These are phyloP conservation scores for Penicillium turbatum DNA, from an alignment of 495 filamentous ascomycete genomes.

Conservation along the genomic window DNA sequence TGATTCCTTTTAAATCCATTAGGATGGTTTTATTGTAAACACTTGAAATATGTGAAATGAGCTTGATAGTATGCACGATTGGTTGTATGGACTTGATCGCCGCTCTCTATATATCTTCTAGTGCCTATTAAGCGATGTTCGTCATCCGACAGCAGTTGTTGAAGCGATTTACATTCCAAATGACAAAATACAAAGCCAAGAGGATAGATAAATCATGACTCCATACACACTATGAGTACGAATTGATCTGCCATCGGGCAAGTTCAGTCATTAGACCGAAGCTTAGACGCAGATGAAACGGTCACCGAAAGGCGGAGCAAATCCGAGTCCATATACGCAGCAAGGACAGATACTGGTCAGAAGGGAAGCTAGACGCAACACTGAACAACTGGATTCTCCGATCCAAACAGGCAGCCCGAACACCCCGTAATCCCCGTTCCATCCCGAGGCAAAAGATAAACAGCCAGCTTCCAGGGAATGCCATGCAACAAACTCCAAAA, in stretches of 20 bases:
- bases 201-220: constrained; percentile 1
- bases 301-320: not conserved
- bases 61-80: no score
- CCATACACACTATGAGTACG: not conserved
- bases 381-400: not conserved
- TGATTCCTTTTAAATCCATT: no score
- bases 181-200: constrained; percentile 9
- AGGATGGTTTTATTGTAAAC: no score
- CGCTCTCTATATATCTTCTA: no score
- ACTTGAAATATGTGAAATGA: no score
- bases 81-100: no score
- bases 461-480: constrained; percentile 24
- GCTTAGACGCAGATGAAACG: not conserved
- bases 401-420: constrained; percentile 16
- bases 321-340: not conserved
- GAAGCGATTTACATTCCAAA: constrained; percentile 20
- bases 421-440: constrained; percentile 15
- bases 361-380: not conserved
- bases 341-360: not conserved
- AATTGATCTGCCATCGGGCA: not conserved
- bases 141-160: not conserved
- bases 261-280: not conserved
- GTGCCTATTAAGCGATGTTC: not conserved
- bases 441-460: constrained; percentile 16
- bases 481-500: constrained; percentile 41